phyloP scores from a whole-genome alignment of 208 protist species.

The Wallacemonas sp. region DNA sequence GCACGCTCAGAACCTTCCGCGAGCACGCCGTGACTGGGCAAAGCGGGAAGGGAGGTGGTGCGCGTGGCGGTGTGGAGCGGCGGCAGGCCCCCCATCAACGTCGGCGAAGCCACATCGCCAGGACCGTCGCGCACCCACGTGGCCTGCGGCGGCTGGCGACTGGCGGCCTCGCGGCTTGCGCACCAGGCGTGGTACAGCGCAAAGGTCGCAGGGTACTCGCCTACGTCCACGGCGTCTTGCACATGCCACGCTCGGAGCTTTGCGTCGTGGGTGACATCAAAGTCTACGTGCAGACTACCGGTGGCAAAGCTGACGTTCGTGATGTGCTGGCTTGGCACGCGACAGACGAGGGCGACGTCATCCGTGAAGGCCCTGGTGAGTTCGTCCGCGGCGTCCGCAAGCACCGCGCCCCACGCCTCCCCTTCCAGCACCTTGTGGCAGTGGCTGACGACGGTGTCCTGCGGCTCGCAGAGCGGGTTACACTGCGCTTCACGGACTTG shows the following conservation, averaged over 20 bases:
- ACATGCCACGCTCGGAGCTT: conserved; percentile 3
- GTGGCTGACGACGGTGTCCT: background rate
- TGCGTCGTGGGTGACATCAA: conserved; percentile 25
- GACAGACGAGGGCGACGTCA: conserved; percentile 17
- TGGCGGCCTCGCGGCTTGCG: background rate
- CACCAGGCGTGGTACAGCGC: conserved; percentile 8
- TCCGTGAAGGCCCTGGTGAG: conserved; percentile 17
- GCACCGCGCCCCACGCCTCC: conserved; percentile 36
- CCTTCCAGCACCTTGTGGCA: conserved; percentile 13
- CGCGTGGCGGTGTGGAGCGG: background rate
- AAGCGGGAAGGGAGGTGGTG: background rate
- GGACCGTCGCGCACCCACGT: no score
- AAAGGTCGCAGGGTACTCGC: conserved; percentile 11
- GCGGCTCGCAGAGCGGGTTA: background rate
- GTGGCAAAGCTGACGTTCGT: background rate
- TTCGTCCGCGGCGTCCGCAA: conserved; percentile 27
- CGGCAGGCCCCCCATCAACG: no score
- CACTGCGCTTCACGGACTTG: background rate
- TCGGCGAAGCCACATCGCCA: no score
- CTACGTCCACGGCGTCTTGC: conserved; percentile 13
- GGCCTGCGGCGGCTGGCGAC: no score
- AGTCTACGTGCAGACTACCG: conserved; percentile 14
- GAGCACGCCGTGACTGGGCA: background rate
- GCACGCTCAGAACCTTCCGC: background rate
- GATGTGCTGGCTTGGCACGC: conserved; percentile 13